phyloP scores from a whole-genome alignment of 441 rosid genomes.

The Jatropha podagrica region DNA sequence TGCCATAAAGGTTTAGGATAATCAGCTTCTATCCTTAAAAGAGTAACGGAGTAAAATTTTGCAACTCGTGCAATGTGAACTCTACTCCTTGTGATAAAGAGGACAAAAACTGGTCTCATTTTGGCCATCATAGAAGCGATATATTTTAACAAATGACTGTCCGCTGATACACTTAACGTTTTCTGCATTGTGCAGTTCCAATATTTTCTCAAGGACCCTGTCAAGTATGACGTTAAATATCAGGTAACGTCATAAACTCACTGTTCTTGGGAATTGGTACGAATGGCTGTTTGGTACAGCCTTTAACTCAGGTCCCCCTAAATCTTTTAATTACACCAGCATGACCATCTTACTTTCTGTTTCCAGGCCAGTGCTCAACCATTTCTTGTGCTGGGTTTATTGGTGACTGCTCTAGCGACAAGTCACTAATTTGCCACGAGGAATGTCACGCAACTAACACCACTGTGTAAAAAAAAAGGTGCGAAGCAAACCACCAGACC shows the following conservation, averaged over 20 bases:
- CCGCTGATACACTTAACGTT: not conserved
- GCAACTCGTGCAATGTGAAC: not conserved
- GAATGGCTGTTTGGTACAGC: too few relatives aligned
- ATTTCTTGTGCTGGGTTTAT: constrained; percentile 79
- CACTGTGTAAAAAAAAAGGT: too few relatives aligned
- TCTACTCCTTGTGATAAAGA: not conserved
- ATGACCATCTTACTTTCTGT: not conserved
- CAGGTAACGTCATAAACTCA: constrained; percentile 47
- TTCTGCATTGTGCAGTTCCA: constrained; percentile 55
- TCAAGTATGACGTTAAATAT: constrained; percentile 89
- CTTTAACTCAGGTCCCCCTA: too few relatives aligned
- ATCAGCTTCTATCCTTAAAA: not conserved
- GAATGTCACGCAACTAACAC: too few relatives aligned
- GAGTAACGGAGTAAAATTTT: not conserved
- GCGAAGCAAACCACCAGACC: too few relatives aligned
- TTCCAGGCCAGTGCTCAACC: constrained; percentile 95
- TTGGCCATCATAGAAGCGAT: not conserved
- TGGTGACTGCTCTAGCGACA: constrained; percentile 91
- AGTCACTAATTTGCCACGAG: constrained; percentile 47
- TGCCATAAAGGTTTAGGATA: not conserved
- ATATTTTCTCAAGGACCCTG: constrained; percentile 94
- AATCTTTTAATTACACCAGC: too few relatives aligned
- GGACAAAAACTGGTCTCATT: not conserved
- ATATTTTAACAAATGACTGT: not conserved
- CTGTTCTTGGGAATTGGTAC: too few relatives aligned